phyloP scores from a whole-genome alignment of 2,329 filamentous ascomycete genomes.

The Incumbomyces lentus region DNA sequence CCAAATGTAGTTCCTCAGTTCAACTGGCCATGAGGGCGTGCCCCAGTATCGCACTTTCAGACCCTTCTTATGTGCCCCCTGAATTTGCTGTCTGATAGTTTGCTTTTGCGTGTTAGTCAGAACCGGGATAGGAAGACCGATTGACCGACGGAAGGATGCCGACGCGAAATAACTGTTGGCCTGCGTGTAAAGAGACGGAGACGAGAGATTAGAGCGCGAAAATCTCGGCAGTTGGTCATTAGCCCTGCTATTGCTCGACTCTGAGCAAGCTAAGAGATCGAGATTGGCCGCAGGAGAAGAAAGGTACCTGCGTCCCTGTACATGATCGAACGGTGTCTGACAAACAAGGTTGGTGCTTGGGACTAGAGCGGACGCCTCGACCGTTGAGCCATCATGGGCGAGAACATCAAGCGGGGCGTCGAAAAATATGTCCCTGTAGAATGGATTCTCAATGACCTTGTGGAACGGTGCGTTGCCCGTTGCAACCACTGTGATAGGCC shows the following conservation, averaged over 20 bases:
- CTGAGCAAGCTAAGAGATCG: too few relatives aligned
- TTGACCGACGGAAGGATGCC: constrained; percentile 37
- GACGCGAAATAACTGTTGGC: constrained; percentile 50
- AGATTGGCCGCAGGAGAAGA: background rate
- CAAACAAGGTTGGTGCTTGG: background rate
- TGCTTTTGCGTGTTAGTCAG: constrained; percentile 34
- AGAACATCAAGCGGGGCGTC: constrained; percentile 39
- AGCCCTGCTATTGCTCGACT: background rate
- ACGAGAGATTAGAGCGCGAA: constrained; percentile 23
- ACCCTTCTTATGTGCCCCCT: constrained; percentile 40
- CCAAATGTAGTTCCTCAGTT: constrained; percentile 46
- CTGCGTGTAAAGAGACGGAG: constrained; percentile 28
- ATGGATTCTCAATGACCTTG: constrained; percentile 29
- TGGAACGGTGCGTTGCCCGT: constrained; percentile 44
- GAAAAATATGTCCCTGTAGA: constrained; percentile 46
- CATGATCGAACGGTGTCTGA: background rate
- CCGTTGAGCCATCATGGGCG: constrained; percentile 14
- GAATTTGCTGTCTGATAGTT: constrained; percentile 41
- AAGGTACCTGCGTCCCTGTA: constrained; percentile 2
- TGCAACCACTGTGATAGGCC: constrained; percentile 43
- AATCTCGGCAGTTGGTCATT: constrained; percentile 36
- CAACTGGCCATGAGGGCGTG: constrained; percentile 47
- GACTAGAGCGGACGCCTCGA: background rate
- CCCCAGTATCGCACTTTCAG: constrained; percentile 49
- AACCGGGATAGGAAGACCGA: constrained; percentile 27